Percentiles rank a stretch among this genome's conserved stretches.
Evolutionary conservation across 495 filamentous ascomycete species (phyloP).

Genomic region (Terfezia boudieri): DNA sequence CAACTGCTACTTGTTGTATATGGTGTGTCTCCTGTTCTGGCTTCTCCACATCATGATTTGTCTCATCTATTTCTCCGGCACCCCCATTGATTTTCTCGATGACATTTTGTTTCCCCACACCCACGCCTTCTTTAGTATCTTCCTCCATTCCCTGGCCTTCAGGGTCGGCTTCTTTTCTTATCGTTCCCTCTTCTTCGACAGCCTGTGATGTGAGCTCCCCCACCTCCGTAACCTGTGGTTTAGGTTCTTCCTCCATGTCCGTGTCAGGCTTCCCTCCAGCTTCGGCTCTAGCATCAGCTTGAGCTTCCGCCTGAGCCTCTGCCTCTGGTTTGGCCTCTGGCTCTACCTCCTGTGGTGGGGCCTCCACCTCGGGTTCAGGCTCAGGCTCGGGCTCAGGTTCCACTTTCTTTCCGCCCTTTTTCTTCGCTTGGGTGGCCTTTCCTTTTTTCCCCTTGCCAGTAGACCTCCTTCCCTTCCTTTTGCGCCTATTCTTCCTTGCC

Average conservation of each 20-base stretch:
- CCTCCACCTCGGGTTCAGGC: not conserved
- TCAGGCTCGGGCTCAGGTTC: not conserved
- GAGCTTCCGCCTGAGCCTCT: slow-evolving; percentile 5
- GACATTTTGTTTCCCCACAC: too few relatives aligned
- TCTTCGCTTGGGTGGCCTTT: not conserved
- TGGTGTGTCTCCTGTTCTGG: not conserved
- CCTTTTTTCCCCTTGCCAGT: not conserved
- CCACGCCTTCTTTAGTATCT: too few relatives aligned
- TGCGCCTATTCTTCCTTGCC: slow-evolving; percentile 16
- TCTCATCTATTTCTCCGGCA: too few relatives aligned
- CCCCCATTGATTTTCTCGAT: too few relatives aligned
- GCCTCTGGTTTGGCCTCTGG: not conserved
- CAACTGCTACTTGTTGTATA: not conserved
- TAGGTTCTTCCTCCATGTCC: too few relatives aligned
- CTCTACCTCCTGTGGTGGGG: not conserved
- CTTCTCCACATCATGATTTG: not conserved
- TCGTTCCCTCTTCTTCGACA: not conserved
- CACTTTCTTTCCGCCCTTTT: not conserved
- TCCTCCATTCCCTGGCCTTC: too few relatives aligned
- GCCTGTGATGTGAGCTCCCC: not conserved
- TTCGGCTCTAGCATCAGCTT: slow-evolving; percentile 6
- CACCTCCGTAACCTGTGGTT: not conserved
- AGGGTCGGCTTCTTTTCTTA: too few relatives aligned
- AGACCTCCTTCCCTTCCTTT: not conserved
- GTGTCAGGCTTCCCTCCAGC: slow-evolving; percentile 5